Percentiles rank a stretch among this genome's conserved stretches.
phyloP scores from a whole-genome alignment of 495 filamentous ascomycete genomes.

The Podospora pseudoanserina region DNA sequence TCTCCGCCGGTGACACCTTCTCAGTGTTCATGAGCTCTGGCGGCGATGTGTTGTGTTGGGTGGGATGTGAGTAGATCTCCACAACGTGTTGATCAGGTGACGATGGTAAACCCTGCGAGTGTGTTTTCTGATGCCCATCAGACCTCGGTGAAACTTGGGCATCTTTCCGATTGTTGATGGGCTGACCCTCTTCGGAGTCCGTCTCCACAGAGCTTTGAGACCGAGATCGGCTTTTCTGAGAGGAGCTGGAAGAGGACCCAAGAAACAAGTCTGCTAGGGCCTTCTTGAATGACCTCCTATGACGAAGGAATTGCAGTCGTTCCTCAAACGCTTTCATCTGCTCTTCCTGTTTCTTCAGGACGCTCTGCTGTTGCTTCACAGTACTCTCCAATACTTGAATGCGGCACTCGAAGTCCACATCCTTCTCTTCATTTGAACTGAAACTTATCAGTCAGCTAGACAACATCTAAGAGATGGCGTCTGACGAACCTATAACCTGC shows the following conservation, averaged over 20 bases:
- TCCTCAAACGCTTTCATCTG: not conserved
- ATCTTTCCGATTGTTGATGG: too few species aligned
- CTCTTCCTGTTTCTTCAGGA: not conserved
- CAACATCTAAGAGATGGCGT: not conserved
- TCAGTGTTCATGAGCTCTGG: not conserved
- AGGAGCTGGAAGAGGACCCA: too few species aligned
- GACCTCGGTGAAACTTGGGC: too few species aligned
- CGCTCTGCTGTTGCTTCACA: not conserved
- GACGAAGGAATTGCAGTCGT: too few species aligned
- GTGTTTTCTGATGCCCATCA: too few species aligned
- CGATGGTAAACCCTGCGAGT: not conserved
- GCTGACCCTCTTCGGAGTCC: too few species aligned
- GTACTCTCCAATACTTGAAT: not conserved
- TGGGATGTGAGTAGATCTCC: too few species aligned
- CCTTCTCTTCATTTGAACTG: not conserved
- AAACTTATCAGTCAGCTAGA: not conserved
- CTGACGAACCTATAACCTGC: not conserved
- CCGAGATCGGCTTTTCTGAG: too few species aligned
- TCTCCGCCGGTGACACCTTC: not conserved
- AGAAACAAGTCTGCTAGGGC: too few species aligned
- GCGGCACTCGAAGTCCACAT: not conserved
- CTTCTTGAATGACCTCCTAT: too few species aligned
- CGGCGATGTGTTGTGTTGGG: not conserved
- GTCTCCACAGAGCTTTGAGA: too few species aligned
- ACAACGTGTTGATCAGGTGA: not conserved